Percentiles rank a stretch among this genome's conserved stretches.
Conservation (phyloP, 2,329 filamentous ascomycete species). For the Diaporthe citriasiana region DNA sequence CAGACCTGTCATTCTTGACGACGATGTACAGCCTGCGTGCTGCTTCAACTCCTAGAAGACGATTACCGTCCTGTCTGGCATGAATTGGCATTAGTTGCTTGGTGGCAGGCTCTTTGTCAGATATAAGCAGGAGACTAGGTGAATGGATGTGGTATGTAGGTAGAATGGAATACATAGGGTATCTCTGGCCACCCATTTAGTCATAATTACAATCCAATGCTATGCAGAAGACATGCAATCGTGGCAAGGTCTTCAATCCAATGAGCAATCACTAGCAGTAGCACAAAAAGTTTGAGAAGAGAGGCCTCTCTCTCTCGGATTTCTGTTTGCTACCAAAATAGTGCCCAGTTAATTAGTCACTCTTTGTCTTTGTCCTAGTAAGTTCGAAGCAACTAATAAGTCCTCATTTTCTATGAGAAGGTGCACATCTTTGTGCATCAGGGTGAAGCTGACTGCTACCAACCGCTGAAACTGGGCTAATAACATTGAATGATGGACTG, state of each 20-base stretch:
- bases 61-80: neutral
- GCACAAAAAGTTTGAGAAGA: neutral
- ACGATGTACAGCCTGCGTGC: no score
- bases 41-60: neutral
- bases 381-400: neutral
- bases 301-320: neutral
- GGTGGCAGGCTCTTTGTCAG: neutral
- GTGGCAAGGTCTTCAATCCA: neutral
- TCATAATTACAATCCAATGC: neutral
- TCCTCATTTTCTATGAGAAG: neutral
- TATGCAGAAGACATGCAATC: no score
- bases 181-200: neutral
- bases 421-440: neutral
- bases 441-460: neutral
- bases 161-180: slow-evolving; percentile 3
- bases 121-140: neutral
- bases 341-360: no score
- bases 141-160: slow-evolving; percentile 17
- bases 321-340: neutral
- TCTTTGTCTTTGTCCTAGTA: neutral
- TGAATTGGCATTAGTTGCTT: slow-evolving; percentile 23
- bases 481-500: neutral
- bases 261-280: neutral
- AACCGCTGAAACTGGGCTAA: neutral
- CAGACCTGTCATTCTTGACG: no score